Base-by-base conservation (phyloP, 768 basidiomycete species). In the Lentinula boryana region DNA sequence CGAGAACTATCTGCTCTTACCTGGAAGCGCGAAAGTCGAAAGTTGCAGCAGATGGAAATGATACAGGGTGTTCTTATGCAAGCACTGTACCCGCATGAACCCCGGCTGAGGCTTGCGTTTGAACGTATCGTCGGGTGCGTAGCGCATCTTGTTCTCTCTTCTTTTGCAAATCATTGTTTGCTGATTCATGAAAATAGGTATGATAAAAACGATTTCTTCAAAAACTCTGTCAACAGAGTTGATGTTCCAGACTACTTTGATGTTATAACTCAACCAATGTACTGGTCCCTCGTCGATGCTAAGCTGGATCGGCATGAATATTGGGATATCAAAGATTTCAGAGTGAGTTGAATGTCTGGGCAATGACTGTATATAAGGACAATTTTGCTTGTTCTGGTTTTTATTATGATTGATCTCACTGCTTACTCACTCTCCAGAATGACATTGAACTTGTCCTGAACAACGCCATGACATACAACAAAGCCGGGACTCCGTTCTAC, bases 211-310 rank as follows among this genome's bases (percentile, higher is more conserved):
- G 87, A 87, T 48, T 80, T 86, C 63, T 98, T 98, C 74, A 84
- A 84, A 62, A 84, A 87, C 62, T 93, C 95, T 0, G 94, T 98
- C 40, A 88, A 86, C 44, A 86, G 78, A 65, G 75, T 74, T 1
- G 84, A 89, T 43, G 93, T 95, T 0, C 91, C 91, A 1, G 95
- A 98, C 68, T 99, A 99, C 70, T 93, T 89, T 68, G 88, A 93
- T 50, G 78, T 97, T 38, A 81, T 99, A 67, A 80, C 85, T 66
- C 76, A 80, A 3, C 97, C 97, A 0, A 97, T 97, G 93, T 89
- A 88, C 62, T 95, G 95, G 86, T 79, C 78, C 12, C 80, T 78
- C 32, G 96, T 99, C 68, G 88, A 92, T 50, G 72, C 75, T 32
- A 96, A 92, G 70, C 76, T 99, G 33, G 89, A 95, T 56, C 78